These are phyloP conservation scores for Blastocladiella emersonii DNA, from an alignment of 371 early-diverging fungal species.

Conservation along the genomic window DNA sequence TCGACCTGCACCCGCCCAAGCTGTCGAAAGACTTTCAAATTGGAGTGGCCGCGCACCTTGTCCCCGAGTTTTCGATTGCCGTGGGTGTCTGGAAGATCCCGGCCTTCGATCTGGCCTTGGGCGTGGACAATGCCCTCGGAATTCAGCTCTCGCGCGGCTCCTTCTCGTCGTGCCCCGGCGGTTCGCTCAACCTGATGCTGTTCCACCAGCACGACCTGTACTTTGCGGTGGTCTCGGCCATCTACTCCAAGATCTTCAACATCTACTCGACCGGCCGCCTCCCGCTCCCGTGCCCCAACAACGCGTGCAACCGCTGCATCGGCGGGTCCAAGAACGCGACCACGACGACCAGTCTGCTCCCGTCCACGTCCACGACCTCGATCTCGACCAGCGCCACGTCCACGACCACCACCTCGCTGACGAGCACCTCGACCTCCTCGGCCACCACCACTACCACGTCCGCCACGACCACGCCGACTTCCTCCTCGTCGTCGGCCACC, in stretches of 20 bases:
- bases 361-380: not conserved
- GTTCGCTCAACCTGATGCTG: not conserved
- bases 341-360: not conserved
- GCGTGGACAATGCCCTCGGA: constrained; percentile 8
- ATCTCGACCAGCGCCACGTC: not conserved
- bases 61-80: constrained; percentile 4
- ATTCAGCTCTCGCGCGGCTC: constrained; percentile 6
- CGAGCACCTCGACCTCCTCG: not conserved
- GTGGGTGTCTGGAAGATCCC: not conserved
- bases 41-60: constrained; percentile 5
- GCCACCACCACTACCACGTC: not conserved
- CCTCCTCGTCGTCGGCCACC: not conserved
- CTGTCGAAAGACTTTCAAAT: constrained; percentile 8
- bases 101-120: not conserved
- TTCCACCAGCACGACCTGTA: constrained; percentile 6
- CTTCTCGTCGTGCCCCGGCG: constrained; percentile 4
- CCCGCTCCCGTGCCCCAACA: not conserved
- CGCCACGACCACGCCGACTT: not conserved
- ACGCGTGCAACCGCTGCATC: constrained; percentile 3
- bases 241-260: not conserved
- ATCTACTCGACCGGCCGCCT: not conserved
- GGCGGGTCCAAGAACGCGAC: not conserved
- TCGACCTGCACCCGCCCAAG: constrained; percentile 4
- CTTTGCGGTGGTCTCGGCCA: not conserved
- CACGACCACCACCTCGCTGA: not conserved